These are phyloP conservation scores for Centrapalus pauciflorus DNA, from an alignment of 129 eudicot species.

Conservation along the genomic window DNA sequence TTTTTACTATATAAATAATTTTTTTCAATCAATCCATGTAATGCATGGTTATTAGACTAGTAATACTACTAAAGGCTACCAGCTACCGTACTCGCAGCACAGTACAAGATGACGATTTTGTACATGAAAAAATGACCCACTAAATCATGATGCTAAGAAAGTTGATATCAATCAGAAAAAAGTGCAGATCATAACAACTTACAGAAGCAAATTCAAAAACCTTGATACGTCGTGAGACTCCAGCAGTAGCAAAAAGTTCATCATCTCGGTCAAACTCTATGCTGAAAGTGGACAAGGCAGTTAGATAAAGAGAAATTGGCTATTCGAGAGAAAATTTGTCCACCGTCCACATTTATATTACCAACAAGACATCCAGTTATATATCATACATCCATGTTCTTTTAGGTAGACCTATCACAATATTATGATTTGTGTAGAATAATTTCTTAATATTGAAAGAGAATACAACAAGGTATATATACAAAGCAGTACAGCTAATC, in stretches of 20 bases:
- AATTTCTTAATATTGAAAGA: too few relatives aligned
- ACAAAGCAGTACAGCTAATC: too few relatives aligned
- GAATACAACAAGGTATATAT: too few relatives aligned
- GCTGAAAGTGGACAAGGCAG: slow-evolving; percentile 38
- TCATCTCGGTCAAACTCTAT: slow-evolving; percentile 10
- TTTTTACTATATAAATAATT: too few relatives aligned
- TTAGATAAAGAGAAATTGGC: background rate
- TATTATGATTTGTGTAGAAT: too few relatives aligned
- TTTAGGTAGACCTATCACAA: background rate
- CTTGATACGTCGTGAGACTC: slow-evolving; percentile 86
- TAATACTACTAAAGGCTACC: background rate
- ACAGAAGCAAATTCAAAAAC: slow-evolving; percentile 89
- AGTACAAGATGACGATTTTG: background rate
- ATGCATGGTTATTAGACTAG: background rate
- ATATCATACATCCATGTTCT: background rate
- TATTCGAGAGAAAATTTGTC: background rate
- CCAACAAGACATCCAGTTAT: slow-evolving; percentile 1
- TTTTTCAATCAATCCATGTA: too few relatives aligned
- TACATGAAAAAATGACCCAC: background rate
- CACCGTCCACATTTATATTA: background rate
- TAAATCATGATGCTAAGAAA: background rate
- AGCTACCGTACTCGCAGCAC: background rate
- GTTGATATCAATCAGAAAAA: background rate
- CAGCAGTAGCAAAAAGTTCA: slow-evolving; percentile 96
- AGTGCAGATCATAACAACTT: slow-evolving; percentile 20